phyloP scores from a whole-genome alignment of 768 basidiomycete species.

The Pleurotus platypus region DNA sequence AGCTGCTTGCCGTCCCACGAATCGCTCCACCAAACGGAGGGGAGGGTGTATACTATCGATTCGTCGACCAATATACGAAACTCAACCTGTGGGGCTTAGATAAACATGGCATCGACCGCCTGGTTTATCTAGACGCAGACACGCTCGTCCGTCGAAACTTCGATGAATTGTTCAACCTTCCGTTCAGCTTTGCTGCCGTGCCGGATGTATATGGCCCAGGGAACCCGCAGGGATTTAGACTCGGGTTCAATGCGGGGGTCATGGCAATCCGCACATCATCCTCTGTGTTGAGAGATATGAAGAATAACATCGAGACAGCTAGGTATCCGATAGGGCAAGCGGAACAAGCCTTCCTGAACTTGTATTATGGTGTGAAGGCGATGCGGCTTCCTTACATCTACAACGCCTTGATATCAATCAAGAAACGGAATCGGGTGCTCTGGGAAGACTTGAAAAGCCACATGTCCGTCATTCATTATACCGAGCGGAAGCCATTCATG shows the following conservation, averaged over 20 bases:
- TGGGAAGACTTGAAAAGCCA: constrained; percentile 30
- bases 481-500: constrained; percentile 69
- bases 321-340: constrained; percentile 28
- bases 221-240: constrained; percentile 24
- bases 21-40: constrained; percentile 36
- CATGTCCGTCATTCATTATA: constrained; percentile 35
- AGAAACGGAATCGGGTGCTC: constrained; percentile 23
- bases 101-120: constrained; percentile 21
- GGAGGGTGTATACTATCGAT: constrained; percentile 28
- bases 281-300: constrained; percentile 25
- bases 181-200: constrained; percentile 37
- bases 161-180: constrained; percentile 38
- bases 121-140: constrained; percentile 41
- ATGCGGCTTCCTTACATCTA: constrained; percentile 35
- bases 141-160: constrained; percentile 38
- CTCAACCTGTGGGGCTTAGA: constrained; percentile 37
- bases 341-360: constrained; percentile 39
- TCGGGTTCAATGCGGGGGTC: constrained; percentile 38
- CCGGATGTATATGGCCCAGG: constrained; percentile 29
- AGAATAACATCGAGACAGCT: constrained; percentile 21
- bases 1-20: constrained; percentile 25
- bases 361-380: constrained; percentile 32
- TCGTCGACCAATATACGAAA: constrained; percentile 41
- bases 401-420: constrained; percentile 38
- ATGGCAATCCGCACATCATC: constrained; percentile 29